phyloP scores from a whole-genome alignment of 1,284 basidiomycete genomes.

The Papiliotrema fonsecae region DNA sequence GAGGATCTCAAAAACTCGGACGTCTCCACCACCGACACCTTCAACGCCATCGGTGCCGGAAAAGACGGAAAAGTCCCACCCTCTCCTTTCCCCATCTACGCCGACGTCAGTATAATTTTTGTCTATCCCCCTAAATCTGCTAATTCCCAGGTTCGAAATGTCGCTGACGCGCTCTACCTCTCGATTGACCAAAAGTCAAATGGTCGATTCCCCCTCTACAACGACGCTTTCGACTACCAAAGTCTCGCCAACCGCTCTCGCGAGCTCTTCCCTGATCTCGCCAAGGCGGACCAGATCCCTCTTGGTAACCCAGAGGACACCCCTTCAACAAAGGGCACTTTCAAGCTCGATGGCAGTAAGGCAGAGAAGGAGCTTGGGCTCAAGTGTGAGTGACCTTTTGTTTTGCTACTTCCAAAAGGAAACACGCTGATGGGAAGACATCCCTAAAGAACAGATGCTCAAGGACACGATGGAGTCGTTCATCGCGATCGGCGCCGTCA shows the following conservation, averaged over 20 bases:
- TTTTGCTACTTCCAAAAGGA: neutral
- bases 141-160: slow-evolving; percentile 20
- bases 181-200: slow-evolving; percentile 11
- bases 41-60: slow-evolving; percentile 7
- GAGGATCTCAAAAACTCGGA: slow-evolving; percentile 9
- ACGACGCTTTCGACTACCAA: slow-evolving; percentile 16
- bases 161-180: slow-evolving; percentile 23
- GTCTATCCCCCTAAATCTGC: neutral
- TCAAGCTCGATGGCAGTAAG: slow-evolving; percentile 20
- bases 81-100: slow-evolving; percentile 7
- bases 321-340: slow-evolving; percentile 11
- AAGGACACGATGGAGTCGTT: slow-evolving; percentile 2
- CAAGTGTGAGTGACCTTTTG: slow-evolving; percentile 7
- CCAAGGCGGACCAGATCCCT: slow-evolving; percentile 12
- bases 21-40: slow-evolving; percentile 14
- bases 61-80: slow-evolving; percentile 8
- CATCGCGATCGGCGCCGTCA: slow-evolving; percentile 1
- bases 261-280: slow-evolving; percentile 19
- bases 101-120: slow-evolving; percentile 12
- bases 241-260: slow-evolving; percentile 19
- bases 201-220: slow-evolving; percentile 19
- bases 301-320: slow-evolving; percentile 13
- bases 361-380: slow-evolving; percentile 27
- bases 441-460: neutral
- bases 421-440: neutral